These are phyloP conservation scores for Monosporascus sp. DNA, from an alignment of 2,329 filamentous ascomycete species.

Conservation along the genomic window DNA sequence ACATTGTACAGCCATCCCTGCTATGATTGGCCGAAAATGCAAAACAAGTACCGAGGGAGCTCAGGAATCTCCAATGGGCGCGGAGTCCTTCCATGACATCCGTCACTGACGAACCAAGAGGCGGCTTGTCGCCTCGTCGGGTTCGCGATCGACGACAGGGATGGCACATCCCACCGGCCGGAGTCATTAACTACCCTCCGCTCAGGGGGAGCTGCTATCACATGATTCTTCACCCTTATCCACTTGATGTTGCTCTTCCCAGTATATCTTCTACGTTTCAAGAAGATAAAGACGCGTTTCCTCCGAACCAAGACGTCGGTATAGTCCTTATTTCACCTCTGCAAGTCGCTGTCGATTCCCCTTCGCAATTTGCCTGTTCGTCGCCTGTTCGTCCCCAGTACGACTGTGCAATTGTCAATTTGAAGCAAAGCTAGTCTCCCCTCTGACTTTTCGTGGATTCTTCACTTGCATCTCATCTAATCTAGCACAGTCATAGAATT, in stretches of 20 bases:
- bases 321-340: neutral
- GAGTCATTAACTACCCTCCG: neutral
- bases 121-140: neutral
- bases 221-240: neutral
- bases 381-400: neutral
- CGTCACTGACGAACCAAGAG: neutral
- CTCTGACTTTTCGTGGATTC: slow-evolving; percentile 15
- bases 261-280: neutral
- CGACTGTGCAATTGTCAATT: slow-evolving; percentile 2
- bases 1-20: neutral
- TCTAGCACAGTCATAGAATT: slow-evolving; percentile 13
- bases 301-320: neutral
- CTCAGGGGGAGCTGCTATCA: neutral
- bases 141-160: neutral
- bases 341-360: neutral
- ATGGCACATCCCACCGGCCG: neutral
- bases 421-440: neutral
- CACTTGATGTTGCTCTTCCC: neutral
- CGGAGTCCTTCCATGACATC: neutral
- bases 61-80: neutral
- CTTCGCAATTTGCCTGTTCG: neutral
- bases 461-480: slow-evolving; percentile 18
- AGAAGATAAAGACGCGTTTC: neutral
- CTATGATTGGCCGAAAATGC: neutral
- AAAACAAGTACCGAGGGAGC: neutral